Evolutionary conservation across 2,329 filamentous ascomycete species (phyloP).

Genomic region (Xylaria sp.): DNA sequence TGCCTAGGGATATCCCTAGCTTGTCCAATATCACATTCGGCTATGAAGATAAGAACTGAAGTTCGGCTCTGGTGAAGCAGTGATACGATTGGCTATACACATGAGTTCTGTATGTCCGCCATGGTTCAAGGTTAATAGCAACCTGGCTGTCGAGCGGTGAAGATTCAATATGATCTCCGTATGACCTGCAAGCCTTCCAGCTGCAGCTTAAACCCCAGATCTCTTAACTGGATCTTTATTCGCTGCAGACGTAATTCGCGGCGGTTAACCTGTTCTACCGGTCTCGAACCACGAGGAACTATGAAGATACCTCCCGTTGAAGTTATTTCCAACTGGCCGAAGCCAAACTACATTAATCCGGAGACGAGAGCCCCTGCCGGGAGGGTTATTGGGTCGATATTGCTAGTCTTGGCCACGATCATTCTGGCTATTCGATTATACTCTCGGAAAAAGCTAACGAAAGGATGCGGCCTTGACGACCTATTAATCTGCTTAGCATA

Average conservation of each 20-base stretch:
- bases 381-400: conserved; percentile 44
- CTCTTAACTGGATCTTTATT: not conserved
- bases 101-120: not conserved
- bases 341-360: conserved; percentile 50
- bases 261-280: not conserved
- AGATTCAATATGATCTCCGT: not conserved
- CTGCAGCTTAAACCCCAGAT: no score
- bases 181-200: not conserved
- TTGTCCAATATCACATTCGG: not conserved
- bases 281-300: not conserved
- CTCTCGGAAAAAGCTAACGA: conserved; percentile 50
- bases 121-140: not conserved
- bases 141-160: not conserved
- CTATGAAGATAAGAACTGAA: not conserved
- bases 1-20: conserved; percentile 4
- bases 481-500: conserved; percentile 53
- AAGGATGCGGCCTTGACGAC: conserved; percentile 53
- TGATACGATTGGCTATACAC: conserved; percentile 2
- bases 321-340: conserved; percentile 48
- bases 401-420: conserved; percentile 47
- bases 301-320: conserved; percentile 46
- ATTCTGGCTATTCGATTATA: conserved; percentile 52
- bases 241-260: conserved; percentile 1
- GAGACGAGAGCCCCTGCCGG: conserved; percentile 48
- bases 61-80: not conserved